Percentiles rank a stretch among this genome's conserved stretches.
These are phyloP conservation scores for Penicillium sp. DNA, from an alignment of 2,329 filamentous ascomycete genomes.

Conservation along the genomic window DNA sequence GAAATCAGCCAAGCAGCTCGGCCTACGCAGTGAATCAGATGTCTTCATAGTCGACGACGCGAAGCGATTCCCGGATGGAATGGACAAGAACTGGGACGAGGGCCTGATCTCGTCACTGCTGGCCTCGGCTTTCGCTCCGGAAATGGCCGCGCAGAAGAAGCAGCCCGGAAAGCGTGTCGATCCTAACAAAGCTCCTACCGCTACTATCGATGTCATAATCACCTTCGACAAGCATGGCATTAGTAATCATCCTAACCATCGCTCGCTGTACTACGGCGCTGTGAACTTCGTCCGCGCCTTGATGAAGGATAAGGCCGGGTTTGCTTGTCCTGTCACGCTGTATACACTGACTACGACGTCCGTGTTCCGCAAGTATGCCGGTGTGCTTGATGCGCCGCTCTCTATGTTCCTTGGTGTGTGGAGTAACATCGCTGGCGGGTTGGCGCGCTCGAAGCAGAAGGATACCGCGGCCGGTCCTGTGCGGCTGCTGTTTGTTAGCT, in stretches of 20 bases:
- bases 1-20: conserved; percentile 74
- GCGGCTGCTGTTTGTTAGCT: conserved; percentile 69
- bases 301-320: conserved; percentile 61
- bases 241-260: conserved; percentile 90
- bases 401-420: conserved; percentile 63
- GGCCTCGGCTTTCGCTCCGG: conserved; percentile 69
- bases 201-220: conserved; percentile 74
- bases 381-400: conserved; percentile 70
- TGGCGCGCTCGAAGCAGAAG: conserved; percentile 7
- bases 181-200: conserved; percentile 43
- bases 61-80: conserved; percentile 79
- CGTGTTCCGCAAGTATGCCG: conserved; percentile 75
- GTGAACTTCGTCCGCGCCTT: conserved; percentile 67
- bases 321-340: conserved; percentile 71
- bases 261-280: conserved; percentile 80
- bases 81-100: conserved; percentile 74
- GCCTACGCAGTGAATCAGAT: conserved; percentile 71
- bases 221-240: conserved; percentile 86
- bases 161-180: conserved; percentile 31
- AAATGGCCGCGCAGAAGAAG: conserved; percentile 43
- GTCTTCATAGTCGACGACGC: conserved; percentile 81
- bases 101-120: conserved; percentile 68
- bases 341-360: conserved; percentile 78
- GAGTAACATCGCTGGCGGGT: conserved; percentile 25
- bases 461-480: conserved; percentile 36